phyloP scores from a whole-genome alignment of 352 stramenopile genomes.

The Globisporangium solare region DNA sequence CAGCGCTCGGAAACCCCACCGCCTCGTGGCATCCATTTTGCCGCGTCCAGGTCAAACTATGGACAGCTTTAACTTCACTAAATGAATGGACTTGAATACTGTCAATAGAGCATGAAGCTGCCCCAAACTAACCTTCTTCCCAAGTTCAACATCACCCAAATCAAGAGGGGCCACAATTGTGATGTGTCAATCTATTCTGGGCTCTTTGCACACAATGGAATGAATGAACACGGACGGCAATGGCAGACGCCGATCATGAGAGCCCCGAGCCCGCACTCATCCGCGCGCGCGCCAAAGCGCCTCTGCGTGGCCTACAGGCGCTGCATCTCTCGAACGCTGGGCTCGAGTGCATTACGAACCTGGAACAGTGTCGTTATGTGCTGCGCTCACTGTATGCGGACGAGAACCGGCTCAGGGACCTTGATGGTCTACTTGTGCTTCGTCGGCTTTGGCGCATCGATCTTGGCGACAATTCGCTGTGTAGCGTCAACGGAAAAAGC shows the following conservation, averaged over 20 bases:
- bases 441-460: slow-evolving; percentile 49
- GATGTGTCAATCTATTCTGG: neutral
- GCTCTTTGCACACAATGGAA: neutral
- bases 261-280: slow-evolving; percentile 39
- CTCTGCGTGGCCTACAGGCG: slow-evolving; percentile 33
- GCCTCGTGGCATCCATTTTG: slow-evolving; percentile 27
- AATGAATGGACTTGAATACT: slow-evolving; percentile 7
- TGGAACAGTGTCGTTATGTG: slow-evolving; percentile 29
- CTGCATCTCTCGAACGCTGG: slow-evolving; percentile 51
- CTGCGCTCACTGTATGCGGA: slow-evolving; percentile 53
- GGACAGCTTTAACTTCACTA: slow-evolving; percentile 36
- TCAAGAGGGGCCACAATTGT: slow-evolving; percentile 4
- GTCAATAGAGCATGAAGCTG: neutral
- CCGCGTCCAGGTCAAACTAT: slow-evolving; percentile 26
- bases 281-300: slow-evolving; percentile 43
- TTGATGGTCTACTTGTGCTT: slow-evolving; percentile 33
- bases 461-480: slow-evolving; percentile 43
- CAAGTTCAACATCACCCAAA: neutral
- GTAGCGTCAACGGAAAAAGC: slow-evolving; percentile 15
- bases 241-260: slow-evolving; percentile 24
- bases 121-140: neutral
- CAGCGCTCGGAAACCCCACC: slow-evolving; percentile 23
- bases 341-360: slow-evolving; percentile 44
- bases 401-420: slow-evolving; percentile 40
- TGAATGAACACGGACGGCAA: neutral